Percentiles rank a stretch among this genome's conserved stretches.
These are phyloP conservation scores for Ustulina deusta DNA, from an alignment of 2,329 filamentous ascomycete species.

Conservation along the genomic window DNA sequence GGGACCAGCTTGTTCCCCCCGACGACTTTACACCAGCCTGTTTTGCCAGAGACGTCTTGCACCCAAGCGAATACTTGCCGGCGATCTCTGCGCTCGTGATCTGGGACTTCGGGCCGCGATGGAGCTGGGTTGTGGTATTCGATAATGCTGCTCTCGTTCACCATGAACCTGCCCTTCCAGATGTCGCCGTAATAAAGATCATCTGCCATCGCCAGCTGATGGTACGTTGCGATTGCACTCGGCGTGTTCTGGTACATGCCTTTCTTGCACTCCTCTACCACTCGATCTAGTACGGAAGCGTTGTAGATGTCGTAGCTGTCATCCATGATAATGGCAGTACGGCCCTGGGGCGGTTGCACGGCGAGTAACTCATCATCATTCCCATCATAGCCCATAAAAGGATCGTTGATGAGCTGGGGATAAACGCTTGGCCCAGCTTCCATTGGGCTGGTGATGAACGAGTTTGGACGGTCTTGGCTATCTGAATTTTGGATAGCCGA, in stretches of 20 bases:
- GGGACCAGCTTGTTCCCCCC: background rate
- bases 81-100: background rate
- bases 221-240: constrained; percentile 2
- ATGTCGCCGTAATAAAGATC: constrained; percentile 8
- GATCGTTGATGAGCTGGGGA: background rate
- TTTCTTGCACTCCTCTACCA: background rate
- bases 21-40: background rate
- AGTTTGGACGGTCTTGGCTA: background rate
- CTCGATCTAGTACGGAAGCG: background rate
- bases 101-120: background rate
- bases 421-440: background rate
- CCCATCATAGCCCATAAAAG: background rate
- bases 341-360: background rate
- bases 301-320: constrained; percentile 15
- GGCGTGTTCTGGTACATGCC: background rate
- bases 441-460: background rate
- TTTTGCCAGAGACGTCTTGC: background rate
- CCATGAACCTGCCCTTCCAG: constrained; percentile 6
- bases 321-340: background rate
- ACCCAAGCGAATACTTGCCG: background rate
- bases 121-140: constrained; percentile 13
- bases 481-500: background rate
- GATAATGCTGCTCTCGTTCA: constrained; percentile 6
- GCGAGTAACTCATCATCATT: background rate
- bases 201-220: constrained; percentile 24